Evolutionary conservation across 2,329 filamentous ascomycete species (phyloP).

Genomic region (Aspergillus viridinutans): DNA sequence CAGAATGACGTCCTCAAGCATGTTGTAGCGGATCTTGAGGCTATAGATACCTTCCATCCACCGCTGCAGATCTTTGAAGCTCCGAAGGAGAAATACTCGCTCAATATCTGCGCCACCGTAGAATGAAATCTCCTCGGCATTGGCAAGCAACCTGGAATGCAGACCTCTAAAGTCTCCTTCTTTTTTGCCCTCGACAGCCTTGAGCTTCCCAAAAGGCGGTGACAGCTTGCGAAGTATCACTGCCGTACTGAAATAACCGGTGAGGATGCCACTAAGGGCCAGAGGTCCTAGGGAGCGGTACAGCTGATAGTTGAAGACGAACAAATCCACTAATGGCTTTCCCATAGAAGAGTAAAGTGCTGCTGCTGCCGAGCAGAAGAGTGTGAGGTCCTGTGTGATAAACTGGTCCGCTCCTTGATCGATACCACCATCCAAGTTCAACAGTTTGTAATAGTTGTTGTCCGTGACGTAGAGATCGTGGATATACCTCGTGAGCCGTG

Average conservation of each 20-base stretch:
- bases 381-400: constrained; percentile 92
- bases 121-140: constrained; percentile 96
- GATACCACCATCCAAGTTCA: constrained; percentile 87
- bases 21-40: constrained; percentile 97
- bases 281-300: constrained; percentile 86
- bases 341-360: constrained; percentile 92
- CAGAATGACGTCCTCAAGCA: constrained; percentile 94
- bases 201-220: constrained; percentile 93
- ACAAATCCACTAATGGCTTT: constrained; percentile 96
- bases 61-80: constrained; percentile 85
- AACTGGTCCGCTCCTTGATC: constrained; percentile 92
- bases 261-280: constrained; percentile 77
- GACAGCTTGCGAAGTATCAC: constrained; percentile 83
- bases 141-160: constrained; percentile 88
- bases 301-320: constrained; percentile 97
- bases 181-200: constrained; percentile 89
- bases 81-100: constrained; percentile 83
- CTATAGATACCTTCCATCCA: constrained; percentile 99
- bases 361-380: constrained; percentile 90
- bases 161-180: constrained; percentile 93
- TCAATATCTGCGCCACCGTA: constrained; percentile 96
- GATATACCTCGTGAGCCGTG: constrained; percentile 89
- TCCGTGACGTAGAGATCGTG: constrained; percentile 96
- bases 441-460: constrained; percentile 92
- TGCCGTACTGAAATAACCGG: constrained; percentile 92